Base-by-base conservation (phyloP, 106 monocot species). In the Gastrodia elata region DNA sequence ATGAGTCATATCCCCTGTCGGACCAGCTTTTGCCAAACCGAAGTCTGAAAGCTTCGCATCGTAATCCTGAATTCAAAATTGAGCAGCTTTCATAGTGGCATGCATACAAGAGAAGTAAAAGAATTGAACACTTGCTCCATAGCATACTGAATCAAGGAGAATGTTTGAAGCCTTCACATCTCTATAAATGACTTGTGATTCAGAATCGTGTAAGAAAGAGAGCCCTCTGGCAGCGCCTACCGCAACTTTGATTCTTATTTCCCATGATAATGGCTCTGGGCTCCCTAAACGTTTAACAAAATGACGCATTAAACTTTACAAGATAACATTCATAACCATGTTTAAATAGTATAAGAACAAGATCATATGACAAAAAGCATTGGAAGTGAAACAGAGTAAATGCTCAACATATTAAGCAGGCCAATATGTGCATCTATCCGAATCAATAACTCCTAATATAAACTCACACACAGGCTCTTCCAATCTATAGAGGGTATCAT, bases 151-250 rank as follows among this genome's bases (percentile, higher is more conserved):
- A 68, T 95, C 95, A 36, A 95, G 89, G 34, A 95, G 89, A 81
- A 95, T 85, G 80, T 95, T 95, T 49, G 95, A 95, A 28, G 91
- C 83, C 73, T 95, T 95, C n/a, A 95, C 86, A 87, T 92, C 95
- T 70, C 95, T 79, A 68, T 87, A 95, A 46, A 95, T 95, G 36
- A 95, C 85, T 89, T 95, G 95, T 30, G 57, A 68, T 48, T 95
- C 87, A 7, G 85, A 52, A 38, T 92, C 87, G 59, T 95, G 95
- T 80, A 95, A 79, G 81, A 95, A 95, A 33, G 91, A 65, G 28
- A 95, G 81, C 27, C 91, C 95, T 67, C 77, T 85, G 38, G 95
- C 95, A 76, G 91, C 89, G 38, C 87, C 95, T 52, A 92, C 68
- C 6, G 91, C 95, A 27, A 95, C 78, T 73, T 95, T 89, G 16